Evolutionary conservation across 208 protist genomes (phyloP), one percentile per base, ranked within the genome.

Genomic region (Porcisia deanei): DNA sequence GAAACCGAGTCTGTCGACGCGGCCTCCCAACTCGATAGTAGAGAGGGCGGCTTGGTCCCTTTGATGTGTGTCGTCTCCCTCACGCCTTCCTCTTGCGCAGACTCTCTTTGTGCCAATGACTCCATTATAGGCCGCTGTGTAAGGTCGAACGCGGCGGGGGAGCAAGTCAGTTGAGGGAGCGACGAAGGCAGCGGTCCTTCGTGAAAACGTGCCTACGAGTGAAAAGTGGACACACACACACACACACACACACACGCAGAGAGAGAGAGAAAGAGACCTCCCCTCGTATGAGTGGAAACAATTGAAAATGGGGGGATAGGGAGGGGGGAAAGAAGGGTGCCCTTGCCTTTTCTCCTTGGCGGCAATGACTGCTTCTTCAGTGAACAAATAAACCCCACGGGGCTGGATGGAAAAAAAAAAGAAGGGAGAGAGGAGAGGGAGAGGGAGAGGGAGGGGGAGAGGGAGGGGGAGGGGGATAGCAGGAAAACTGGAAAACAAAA

Each of bases 1-100:
- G 63, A 73, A 37, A 72, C 63, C 20, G 55, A 66, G 63, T 75
- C 64, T 18, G 45, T 67, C 34, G 76, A 68, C 3, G 71, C 66
- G 64, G n/a, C 14, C 4, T 12, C 39, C 25, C 14, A 49, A 22
- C 34, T 22, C 43, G 20, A 37, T 39, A 43, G 53, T 12, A 60
- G 9, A 4, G 43, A 55, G 3, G 6, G 37, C 2, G 37, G 54
- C 18, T 18, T 43, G 22, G 65, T 3, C 12, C 1, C 34, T 55
- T 54, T 55, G 9, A 2, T n/a, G 12, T 70, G 25, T 39, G 30
- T 55, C 45, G 65, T 20, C 45, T 6, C 7, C 7, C 7, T 20
- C 4, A 47, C 37, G 45, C 14, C 12, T 2, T 12, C 14, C 10
- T 14, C 5, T 39, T 39, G 45, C 12, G 0, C 65, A n/a, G 14